A percentile compares a stretch with the other conserved stretches of the same genome.
Evolutionary conservation across 805 yeast species (phyloP).

Genomic region (Candida rishiriensis): DNA sequence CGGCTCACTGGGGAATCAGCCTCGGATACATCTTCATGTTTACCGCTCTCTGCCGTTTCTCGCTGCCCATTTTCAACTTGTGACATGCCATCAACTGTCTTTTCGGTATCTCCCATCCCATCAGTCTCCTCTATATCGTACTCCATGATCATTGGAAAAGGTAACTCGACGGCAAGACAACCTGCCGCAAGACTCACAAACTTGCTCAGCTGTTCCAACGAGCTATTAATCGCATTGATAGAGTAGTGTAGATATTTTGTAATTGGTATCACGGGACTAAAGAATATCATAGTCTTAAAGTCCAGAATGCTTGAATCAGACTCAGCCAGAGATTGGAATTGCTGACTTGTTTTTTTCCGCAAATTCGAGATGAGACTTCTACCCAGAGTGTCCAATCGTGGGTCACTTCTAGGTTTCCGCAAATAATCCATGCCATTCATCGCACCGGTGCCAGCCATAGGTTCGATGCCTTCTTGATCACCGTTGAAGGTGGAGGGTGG

Average conservation of each 20-base stretch:
- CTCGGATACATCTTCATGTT: too few relatives aligned
- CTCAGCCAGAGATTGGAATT: not conserved
- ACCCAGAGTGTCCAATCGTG: constrained; percentile 9
- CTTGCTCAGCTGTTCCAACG: constrained; percentile 16
- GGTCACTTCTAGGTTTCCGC: constrained; percentile 1
- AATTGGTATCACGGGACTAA: constrained; percentile 25
- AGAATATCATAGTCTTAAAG: constrained; percentile 15
- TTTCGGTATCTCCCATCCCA: not conserved
- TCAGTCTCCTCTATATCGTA: constrained; percentile 1
- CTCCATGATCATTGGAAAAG: constrained; percentile 15
- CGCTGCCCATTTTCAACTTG: constrained; percentile 1
- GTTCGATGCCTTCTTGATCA: not conserved
- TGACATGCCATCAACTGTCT: not conserved
- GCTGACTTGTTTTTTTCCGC: constrained; percentile 1
- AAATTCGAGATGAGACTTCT: constrained; percentile 8
- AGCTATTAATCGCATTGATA: constrained; percentile 16
- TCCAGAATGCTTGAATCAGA: constrained; percentile 1
- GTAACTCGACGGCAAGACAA: constrained; percentile 17
- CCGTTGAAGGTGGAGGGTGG: not conserved
- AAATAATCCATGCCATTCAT: not conserved
- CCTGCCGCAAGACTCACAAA: constrained; percentile 14
- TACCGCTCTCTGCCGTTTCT: not conserved
- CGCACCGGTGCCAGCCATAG: not conserved
- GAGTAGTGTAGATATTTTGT: constrained; percentile 16
- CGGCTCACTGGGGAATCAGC: not conserved